Percentiles rank a stretch among this genome's conserved stretches.
phyloP scores from a whole-genome alignment of 169 alveolate genomes.

The Plasmodium blacklocki region DNA sequence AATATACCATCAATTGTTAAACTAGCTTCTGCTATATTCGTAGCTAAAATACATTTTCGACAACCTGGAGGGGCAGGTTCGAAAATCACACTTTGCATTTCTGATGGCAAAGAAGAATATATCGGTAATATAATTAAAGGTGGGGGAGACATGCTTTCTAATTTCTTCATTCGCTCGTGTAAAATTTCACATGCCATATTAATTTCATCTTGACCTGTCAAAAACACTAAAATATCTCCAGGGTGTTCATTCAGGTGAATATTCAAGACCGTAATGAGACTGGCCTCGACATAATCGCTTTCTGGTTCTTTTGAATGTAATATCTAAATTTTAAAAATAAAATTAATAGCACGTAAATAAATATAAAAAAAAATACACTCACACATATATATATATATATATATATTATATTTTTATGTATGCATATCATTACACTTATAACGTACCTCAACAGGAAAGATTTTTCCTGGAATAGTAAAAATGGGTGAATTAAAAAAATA shows the following conservation, averaged over 20 bases:
- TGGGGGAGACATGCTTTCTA: conserved; percentile 96
- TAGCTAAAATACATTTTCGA: conserved; percentile 98
- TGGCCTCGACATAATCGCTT: conserved; percentile 98
- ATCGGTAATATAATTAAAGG: conserved; percentile 97
- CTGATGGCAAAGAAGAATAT: conserved; percentile 98
- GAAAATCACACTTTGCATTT: conserved; percentile 97
- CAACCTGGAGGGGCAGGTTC: conserved; percentile 99
- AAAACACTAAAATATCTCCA: conserved; percentile 98
- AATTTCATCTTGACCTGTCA: conserved; percentile 99
- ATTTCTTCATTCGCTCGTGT: conserved; percentile 94
- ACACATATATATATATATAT: not conserved
- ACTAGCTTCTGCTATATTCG: conserved; percentile 99
- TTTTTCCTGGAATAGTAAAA: conserved; percentile 99
- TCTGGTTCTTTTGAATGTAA: conserved; percentile 97
- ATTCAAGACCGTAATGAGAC: conserved; percentile 96
- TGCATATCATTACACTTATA: not conserved
- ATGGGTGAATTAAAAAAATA: conserved; percentile 97
- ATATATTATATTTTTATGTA: not conserved
- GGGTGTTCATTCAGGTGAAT: conserved; percentile 97
- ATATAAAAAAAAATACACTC: not conserved
- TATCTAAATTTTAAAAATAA: conserved; percentile 14
- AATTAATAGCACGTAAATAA: not conserved
- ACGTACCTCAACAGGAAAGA: conserved; percentile 96
- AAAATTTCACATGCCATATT: conserved; percentile 98
- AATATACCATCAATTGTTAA: conserved; percentile 99